Base-by-base conservation (phyloP, 169 alveolate species). In the Plasmodium blacklocki region DNA sequence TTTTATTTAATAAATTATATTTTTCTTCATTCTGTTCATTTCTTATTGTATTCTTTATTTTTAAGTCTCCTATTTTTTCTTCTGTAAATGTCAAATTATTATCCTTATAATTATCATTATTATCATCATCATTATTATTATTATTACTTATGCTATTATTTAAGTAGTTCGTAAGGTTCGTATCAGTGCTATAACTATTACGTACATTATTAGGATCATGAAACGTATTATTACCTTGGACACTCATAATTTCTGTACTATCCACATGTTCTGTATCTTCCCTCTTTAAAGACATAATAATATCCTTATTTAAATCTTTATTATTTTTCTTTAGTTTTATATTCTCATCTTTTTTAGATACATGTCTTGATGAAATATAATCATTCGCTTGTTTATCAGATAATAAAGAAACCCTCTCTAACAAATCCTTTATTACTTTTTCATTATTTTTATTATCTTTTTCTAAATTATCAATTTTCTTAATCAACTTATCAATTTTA, bases 401-500 rank as follows among this genome's bases (percentile, higher is more conserved):
- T 2, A 50, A 50, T 21, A 12, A 62, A 21, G 54, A 19, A 21
- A 78, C 45, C 18, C 18, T 78, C 3, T 63, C 58, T 59, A 49
- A 12, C 70, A 78, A 66, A 0, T 62, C 70, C 15, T 70, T 83
- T 29, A 83, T 83, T 7, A 83, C 39, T 9, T 29, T 12, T 11
- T 83, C 91, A 39, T 59, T 83, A 52, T 60, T 47, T 58, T 92
- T 93, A 58, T 85, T 89, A 83, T 89, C 94, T 12, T 67, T 93
- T 59, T 87, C 92, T 58, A 94, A 74, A 21, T 71, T 80, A 75
- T 93, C 94, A 19, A 92, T 71, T 29, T 87, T 85, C 12, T 93
- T 78, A 21, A 74, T 74, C 18, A 93, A 52, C 64, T 76, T 95
- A 21, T 73, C 78, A 3, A 92, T 70, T 90, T 93, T 95, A 6